Conservation (phyloP, 495 filamentous ascomycete species). For the Xanthoparmelia taractica region DNA sequence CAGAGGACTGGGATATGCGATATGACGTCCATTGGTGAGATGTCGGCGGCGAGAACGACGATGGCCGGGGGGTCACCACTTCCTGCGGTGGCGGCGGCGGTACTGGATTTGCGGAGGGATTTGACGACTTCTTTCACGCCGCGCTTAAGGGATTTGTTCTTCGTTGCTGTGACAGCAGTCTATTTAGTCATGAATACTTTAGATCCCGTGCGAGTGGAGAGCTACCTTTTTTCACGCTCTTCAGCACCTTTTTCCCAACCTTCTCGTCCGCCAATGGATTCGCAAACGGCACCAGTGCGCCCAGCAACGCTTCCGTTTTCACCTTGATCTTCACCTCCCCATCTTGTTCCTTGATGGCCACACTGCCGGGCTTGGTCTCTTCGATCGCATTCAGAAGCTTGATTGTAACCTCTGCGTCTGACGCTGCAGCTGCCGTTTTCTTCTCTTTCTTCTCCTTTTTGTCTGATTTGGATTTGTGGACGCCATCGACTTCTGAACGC, state of each 20-base stretch:
- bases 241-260: constrained; percentile 82
- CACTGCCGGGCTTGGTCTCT: constrained; percentile 39
- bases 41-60: constrained; percentile 90
- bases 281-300: constrained; percentile 87
- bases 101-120: constrained; percentile 75
- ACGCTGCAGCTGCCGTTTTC: constrained; percentile 41
- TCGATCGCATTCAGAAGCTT: constrained; percentile 34
- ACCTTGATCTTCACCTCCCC: constrained; percentile 40
- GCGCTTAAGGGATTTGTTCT: constrained; percentile 86
- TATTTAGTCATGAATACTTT: neutral
- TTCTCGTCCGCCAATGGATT: constrained; percentile 86
- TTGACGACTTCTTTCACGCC: constrained; percentile 99
- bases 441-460: constrained; percentile 43
- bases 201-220: constrained; percentile 3
- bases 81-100: constrained; percentile 39
- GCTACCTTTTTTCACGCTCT: constrained; percentile 88
- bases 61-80: constrained; percentile 55
- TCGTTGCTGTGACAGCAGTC: constrained; percentile 30
- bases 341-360: constrained; percentile 51
- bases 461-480: constrained; percentile 48
- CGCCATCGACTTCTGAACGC: constrained; percentile 66
- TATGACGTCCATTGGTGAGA: constrained; percentile 70
- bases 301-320: constrained; percentile 43
- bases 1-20: constrained; percentile 94
- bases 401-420: constrained; percentile 45